Base-by-base conservation (phyloP, 805 yeast genomes). In the Clavispora santaluciae region DNA sequence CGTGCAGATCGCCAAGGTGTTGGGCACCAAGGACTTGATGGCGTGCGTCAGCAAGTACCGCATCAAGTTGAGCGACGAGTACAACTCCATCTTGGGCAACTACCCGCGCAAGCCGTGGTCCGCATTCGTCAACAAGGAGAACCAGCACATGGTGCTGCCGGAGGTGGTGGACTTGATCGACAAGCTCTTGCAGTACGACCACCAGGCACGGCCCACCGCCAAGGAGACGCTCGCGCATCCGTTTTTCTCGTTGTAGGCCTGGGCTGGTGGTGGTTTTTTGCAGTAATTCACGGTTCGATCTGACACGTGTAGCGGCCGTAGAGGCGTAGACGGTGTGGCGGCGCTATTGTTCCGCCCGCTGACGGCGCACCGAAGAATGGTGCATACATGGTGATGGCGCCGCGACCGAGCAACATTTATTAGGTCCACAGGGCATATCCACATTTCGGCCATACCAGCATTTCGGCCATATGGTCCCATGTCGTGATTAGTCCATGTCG, bases 21-120 rank as follows among this genome's bases (percentile, higher is more conserved):
- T 90, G 53, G 97, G 97, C 2, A 86, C 95, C 1, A 90, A 85
- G 40, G 87, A 82, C 44, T 71, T 90, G 44, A 75, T 76, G 61
- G 68, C 67, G 29, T 90, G 89, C 59, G 66, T 86, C 53, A 60
- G 68, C 25, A 88, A 83, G 61, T 90, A 90, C 59, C 78, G 82
- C 23, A 68, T 90, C 41, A 73, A 72, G 41, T 68, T 90, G 46
- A 82, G 89, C 41, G 68, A 73, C 26, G 95, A 89, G 57, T 88
- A 85, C 60, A 84, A 82, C 51, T 85, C 82, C 40, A 76, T 86
- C 41, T 58, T 77, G 50, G 81, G 78, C 40, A 79, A 70, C 48
- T 86, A 81, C 63, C 78, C 86, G 29, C 78, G 86, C 54, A 83
- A 81, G 60, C 91, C 95, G n/a, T 93, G 98, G 98, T 67, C 66